phyloP scores from a whole-genome alignment of 2,329 filamentous ascomycete genomes.

The Fusarium mangiferae region DNA sequence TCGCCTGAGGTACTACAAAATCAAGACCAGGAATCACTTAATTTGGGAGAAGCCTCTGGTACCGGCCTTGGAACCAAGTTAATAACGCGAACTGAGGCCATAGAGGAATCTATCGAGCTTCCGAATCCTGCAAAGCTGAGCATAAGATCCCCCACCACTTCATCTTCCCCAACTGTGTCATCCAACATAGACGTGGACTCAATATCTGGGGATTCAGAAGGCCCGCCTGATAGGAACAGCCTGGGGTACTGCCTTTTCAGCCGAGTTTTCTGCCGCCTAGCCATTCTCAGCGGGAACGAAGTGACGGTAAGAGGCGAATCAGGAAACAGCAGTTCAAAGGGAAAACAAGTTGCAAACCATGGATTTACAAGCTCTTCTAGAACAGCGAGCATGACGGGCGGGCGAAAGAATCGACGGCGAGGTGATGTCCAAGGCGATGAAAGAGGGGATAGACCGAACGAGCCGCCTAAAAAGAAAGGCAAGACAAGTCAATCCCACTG shows the following conservation, averaged over 20 bases:
- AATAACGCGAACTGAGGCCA: rapidly evolving
- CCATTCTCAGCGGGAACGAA: background rate
- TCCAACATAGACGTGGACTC: background rate
- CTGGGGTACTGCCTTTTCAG: background rate
- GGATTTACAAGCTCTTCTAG: rapidly evolving
- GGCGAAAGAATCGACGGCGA: background rate
- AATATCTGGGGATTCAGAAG: background rate
- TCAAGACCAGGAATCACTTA: no score
- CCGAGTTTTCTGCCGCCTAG: background rate
- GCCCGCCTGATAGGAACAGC: background rate
- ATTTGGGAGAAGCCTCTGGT: no score
- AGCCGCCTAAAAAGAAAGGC: background rate
- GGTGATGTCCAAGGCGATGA: rapidly evolving
- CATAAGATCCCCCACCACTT: rapidly evolving
- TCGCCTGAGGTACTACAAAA: rapidly evolving
- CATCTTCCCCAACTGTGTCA: background rate
- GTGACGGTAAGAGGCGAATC: background rate
- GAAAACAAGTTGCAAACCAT: rapidly evolving
- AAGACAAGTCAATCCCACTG: rapidly evolving
- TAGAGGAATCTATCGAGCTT: rapidly evolving
- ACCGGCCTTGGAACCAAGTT: rapidly evolving
- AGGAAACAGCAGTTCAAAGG: rapidly evolving
- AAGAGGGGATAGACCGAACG: rapidly evolving
- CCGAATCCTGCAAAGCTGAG: rapidly evolving
- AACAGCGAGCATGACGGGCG: rapidly evolving